Conservation (phyloP, 495 filamentous ascomycete species). For the Tuber microsphaerosporum region DNA sequence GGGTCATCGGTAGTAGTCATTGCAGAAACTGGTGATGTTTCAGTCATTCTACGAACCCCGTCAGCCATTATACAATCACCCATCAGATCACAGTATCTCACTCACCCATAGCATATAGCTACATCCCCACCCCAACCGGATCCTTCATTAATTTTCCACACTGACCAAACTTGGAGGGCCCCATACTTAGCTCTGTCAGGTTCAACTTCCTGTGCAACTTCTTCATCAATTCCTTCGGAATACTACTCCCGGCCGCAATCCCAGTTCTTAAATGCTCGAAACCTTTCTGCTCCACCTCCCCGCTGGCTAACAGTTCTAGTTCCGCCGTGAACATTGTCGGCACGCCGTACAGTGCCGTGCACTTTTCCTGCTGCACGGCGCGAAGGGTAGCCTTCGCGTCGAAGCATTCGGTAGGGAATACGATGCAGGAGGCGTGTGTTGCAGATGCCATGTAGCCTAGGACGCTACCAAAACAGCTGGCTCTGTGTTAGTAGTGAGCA, state of each 20-base stretch:
- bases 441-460: slow-evolving; percentile 91
- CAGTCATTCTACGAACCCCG: slow-evolving; percentile 61
- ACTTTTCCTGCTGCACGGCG: slow-evolving; percentile 64
- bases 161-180: background rate
- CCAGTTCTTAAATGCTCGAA: slow-evolving; percentile 73
- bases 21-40: slow-evolving; percentile 69
- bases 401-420: slow-evolving; percentile 84
- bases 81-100: background rate
- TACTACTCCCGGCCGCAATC: slow-evolving; percentile 80
- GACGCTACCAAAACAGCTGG: slow-evolving; percentile 74
- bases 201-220: slow-evolving; percentile 69
- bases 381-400: slow-evolving; percentile 65
- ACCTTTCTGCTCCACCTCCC: slow-evolving; percentile 49
- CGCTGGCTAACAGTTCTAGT: slow-evolving; percentile 60
- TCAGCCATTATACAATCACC: background rate
- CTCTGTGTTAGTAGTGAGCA: slow-evolving; percentile 11
- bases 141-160: background rate
- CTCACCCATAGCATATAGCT: slow-evolving; percentile 74
- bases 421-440: slow-evolving; percentile 74
- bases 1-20: slow-evolving; percentile 87
- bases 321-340: slow-evolving; percentile 95
- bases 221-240: slow-evolving; percentile 79
- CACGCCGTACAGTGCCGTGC: slow-evolving; percentile 85
- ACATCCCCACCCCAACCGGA: slow-evolving; percentile 1
- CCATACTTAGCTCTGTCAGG: slow-evolving; percentile 61